Evolutionary conservation across 345 rosid genomes (phyloP), one percentile per base, ranked within the genome.

Genomic region (Psidium friedrichsthalianum): DNA sequence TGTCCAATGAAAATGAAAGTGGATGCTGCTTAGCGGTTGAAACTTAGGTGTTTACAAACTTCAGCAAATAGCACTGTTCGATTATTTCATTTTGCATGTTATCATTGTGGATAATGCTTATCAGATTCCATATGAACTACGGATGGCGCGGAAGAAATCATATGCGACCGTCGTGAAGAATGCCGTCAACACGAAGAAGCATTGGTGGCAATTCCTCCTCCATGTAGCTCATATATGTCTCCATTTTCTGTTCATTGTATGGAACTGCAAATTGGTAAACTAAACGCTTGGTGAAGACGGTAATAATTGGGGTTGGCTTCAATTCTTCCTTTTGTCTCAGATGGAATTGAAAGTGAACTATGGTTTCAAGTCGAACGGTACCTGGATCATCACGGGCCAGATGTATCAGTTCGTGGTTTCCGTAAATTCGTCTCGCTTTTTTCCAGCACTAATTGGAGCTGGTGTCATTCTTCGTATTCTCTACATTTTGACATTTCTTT

Each of bases 101-200:
- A 42, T 32, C 42, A 24, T 8, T 52, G 57, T 55, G 56, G 57
- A 21, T 82, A 52, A 64, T 64, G 40, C 59, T n/a, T 44, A 85
- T 51, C 53, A 82, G 61, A 86, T 3, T 84, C 89, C 87, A 97
- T 96, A 95, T 93, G 96, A 94, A 74, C 85, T 97, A 83, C 89
- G 96, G 84, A 91, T 92, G 95, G 98, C 98, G 99, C 93, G 87
- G 95, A 95, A 89, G 98, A 97, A 88, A 88, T 93, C 85, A 89
- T 95, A 56, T 97, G 98, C 86, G 94, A 94, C 59, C 89, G 89
- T 84, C 76, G 87, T 4, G 91, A 89, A 42, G 97, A 95, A 88
- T 90, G 94, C 27, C 92, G 85, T 29, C 94, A 90, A 84, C 92
- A 93, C 85, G 95, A 95, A 90, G 97, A 93, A 83, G 99, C 97